phyloP scores from a whole-genome alignment of 2,329 filamentous ascomycete genomes.

The Claviceps africana region DNA sequence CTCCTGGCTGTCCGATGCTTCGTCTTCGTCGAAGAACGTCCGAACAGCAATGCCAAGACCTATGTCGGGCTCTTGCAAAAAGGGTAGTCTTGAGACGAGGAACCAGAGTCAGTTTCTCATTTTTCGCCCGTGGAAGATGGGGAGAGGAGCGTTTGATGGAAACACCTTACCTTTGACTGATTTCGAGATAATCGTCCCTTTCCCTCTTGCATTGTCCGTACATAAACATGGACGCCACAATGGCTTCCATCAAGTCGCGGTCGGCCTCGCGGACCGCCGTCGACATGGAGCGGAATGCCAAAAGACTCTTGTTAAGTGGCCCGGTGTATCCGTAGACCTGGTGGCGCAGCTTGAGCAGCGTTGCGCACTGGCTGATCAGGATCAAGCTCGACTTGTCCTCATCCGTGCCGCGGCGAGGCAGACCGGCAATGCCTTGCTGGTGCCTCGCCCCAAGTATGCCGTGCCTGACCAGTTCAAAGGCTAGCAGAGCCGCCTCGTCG shows the following conservation, averaged over 20 bases:
- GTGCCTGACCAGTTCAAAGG: slow-evolving; percentile 71
- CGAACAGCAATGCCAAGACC: slow-evolving; percentile 68
- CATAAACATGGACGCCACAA: slow-evolving; percentile 67
- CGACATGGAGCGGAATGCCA: slow-evolving; percentile 75
- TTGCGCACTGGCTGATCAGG: slow-evolving; percentile 75
- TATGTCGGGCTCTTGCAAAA: slow-evolving; percentile 56
- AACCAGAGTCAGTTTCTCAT: slow-evolving; percentile 2
- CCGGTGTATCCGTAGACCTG: slow-evolving; percentile 84
- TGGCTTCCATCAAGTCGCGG: slow-evolving; percentile 72
- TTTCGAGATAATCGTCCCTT: slow-evolving; percentile 48
- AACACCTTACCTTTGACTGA: slow-evolving; percentile 54
- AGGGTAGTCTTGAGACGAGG: slow-evolving; percentile 40
- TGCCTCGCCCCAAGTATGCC: slow-evolving; percentile 62
- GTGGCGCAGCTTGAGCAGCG: slow-evolving; percentile 69
- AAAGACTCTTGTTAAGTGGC: slow-evolving; percentile 75
- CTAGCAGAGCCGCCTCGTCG: slow-evolving; percentile 68
- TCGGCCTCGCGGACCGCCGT: slow-evolving; percentile 65
- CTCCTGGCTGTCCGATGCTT: slow-evolving; percentile 39
- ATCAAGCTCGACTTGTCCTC: slow-evolving; percentile 67
- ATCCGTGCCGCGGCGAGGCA: slow-evolving; percentile 43
- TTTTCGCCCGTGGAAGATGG: not conserved
- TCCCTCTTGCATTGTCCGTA: slow-evolving; percentile 64
- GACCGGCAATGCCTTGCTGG: slow-evolving; percentile 39
- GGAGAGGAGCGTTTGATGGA: too few relatives aligned
- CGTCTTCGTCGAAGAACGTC: slow-evolving; percentile 62